Evolutionary conservation across 2,329 filamentous ascomycete species (phyloP), one percentile per base, ranked within the genome.

Genomic region (Calonectria ilicicola): DNA sequence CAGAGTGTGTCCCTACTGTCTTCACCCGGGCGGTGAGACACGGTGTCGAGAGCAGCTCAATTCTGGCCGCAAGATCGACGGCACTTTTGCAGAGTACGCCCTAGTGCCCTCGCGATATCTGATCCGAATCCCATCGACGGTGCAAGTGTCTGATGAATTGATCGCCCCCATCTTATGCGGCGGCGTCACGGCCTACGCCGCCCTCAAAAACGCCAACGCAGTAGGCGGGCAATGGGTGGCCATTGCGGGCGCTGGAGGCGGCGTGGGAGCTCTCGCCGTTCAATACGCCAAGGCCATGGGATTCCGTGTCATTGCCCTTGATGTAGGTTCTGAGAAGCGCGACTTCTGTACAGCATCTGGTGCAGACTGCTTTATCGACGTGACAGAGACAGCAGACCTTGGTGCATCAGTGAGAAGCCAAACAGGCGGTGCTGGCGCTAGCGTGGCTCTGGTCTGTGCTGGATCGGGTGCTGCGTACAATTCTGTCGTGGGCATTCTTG

Each of bases 161-260:
- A 76, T 86, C 0, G 85, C 84, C 2, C 86, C 85, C 0, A 81
- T 86, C 8, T 72, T 87, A 38, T 87, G 86, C 66, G 85, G 82
- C 0, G 86, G 86, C 0, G 84, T 86, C 0, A 87, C 85, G 1
- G 85, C 85, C 0, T 87, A 86, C 72, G 85, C 84, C 74, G 85
- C 84, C 0, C 64, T 86, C 60, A 86, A 85, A 74, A 72, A 71
- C 1, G 82, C 80, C 38, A 76, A 69, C 4, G 72, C 80, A 5
- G 75, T 70, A 0, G 82, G 83, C 0, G 84, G 85, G 2, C 78
- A 83, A 65, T 85, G 80, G 79, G 72, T 86, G 1, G 83, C 80
- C 1, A 78, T 87, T 7, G 78, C 81, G 0, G 86, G 85, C 2
- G 85, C 80, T 2, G 85, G 81, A 0, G 85, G 85, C 6, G 85